Base-by-base conservation (phyloP, 164 flowering plant species). In the Vitis cinerea region DNA sequence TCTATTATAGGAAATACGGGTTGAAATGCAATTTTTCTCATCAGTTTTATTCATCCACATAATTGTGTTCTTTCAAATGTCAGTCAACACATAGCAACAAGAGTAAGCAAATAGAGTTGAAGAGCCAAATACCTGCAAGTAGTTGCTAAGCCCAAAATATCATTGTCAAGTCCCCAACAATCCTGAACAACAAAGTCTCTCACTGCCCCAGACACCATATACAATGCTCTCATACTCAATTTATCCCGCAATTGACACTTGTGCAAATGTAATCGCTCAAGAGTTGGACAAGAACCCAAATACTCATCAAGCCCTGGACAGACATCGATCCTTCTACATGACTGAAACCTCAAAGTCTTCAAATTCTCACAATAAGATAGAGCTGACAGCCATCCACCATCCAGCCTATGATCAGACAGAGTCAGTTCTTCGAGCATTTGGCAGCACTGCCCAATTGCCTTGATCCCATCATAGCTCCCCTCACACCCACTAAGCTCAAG, bases 401-500 rank as follows among this genome's bases (percentile, higher is more conserved):
- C 99, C 97, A 93, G 88, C 72, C 84, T 81, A 44, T 92, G 96
- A 66, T 88, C 81, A 68, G 71, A 76, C 10, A 96, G 52, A 9
- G 89, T 88, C 73, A 93, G 74, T 72, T 96, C 98, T 77, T 93
- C 98, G 62, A 93, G 73, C 97, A 93, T 92, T 14, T 79, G 85
- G 71, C 99, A 96, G 61, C 98, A 89, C 71, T 89, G 88, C 0
- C 97, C 98, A 63, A 96, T 90, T 0, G 97, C 98, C 65, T 84
- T 88, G 53, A 93, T 87, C 80, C 99, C 99, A 53, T 86, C 98
- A 75, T 90, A 92, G 65, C 97, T 90, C 64, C 99, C 99, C 73
- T 89, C 93, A 70, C 98, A 96, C 17, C 98, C 95, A 64, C 74
- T 69, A 58, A 96, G 72, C 86, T 93, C 98, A 59, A 96, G 86